Base-by-base conservation (phyloP, 2,329 filamentous ascomycete species). In the Aspergillus sclerotialis region DNA sequence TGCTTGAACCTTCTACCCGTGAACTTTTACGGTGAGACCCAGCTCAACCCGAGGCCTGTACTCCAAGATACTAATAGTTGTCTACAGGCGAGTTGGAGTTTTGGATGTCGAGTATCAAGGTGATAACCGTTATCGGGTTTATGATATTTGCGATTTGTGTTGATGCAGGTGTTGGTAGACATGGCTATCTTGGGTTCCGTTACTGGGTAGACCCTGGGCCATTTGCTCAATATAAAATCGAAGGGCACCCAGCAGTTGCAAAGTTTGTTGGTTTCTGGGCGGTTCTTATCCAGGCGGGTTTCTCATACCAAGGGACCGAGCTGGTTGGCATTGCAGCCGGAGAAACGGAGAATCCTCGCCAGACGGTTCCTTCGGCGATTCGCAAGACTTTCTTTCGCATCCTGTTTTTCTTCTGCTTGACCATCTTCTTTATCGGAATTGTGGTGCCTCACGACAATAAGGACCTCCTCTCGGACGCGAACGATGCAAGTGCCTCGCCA, bases 71-170 rank as follows among this genome's bases (percentile, higher is more conserved):
- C 30, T 88, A 85, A 64, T 68, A 71, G 46, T 80, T 80, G 60
- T 88, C n/a, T n/a, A n/a, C 80, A 81, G 82, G 27, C 19, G 19
- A 23, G 19, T 6, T 33, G 81, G 82, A 36, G 84, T 88, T 68
- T 71, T 85, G 66, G 78, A 87, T 55, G 82, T 87, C 50, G 82
- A 42, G 79, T 79, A 24, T 80, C 80, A 52, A 70, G 86, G 34
- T 84, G 81, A 30, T 88, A 85, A 64, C 69, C 70, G 46, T 80
- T 80, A 60, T 88, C 80, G 82, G 82, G 27, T 85, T 88, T 67
- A 72, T 85, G 65, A 79, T 88, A 51, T 84, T 87, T 46, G 78
- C 73, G 46, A 81, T 87, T 48, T 83, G 79, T 59, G 73, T 87
- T 61, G 80, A 85, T 51, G 80, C 80, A 2, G 84, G 83, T 30